phyloP scores from a whole-genome alignment of 768 basidiomycete genomes.

The Daedaleopsis sinensis region DNA sequence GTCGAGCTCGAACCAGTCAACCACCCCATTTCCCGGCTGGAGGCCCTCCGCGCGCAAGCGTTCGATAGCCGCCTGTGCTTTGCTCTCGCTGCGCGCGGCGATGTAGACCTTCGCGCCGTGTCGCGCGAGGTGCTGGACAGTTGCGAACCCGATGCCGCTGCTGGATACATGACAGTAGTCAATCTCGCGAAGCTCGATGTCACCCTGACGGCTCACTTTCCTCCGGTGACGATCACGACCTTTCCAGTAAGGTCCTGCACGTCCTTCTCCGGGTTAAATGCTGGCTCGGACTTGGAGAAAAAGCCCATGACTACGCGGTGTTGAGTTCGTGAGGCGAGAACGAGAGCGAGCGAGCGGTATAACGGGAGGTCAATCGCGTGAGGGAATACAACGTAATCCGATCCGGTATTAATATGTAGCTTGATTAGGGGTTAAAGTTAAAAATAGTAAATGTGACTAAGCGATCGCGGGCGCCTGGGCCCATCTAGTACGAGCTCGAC shows the following conservation, averaged over 20 bases:
- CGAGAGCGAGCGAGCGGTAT: no score
- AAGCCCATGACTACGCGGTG: constrained; percentile 7
- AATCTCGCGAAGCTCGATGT: background rate
- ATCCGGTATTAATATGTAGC: no score
- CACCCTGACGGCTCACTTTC: constrained; percentile 38
- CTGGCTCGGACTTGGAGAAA: constrained; percentile 4
- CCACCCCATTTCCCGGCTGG: constrained; percentile 32
- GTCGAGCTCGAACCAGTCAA: constrained; percentile 43
- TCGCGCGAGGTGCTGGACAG: constrained; percentile 40
- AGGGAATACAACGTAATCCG: no score
- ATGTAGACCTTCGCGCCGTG: constrained; percentile 48
- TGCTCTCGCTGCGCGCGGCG: constrained; percentile 37
- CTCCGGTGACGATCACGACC: constrained; percentile 53
- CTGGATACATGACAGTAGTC: constrained; percentile 19
- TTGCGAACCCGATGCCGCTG: constrained; percentile 41
- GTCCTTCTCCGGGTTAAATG: constrained; percentile 38
- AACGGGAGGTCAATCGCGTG: no score
- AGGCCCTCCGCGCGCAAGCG: constrained; percentile 37
- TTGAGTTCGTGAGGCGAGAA: no score
- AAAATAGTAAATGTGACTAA: no score
- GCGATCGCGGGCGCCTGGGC: no score
- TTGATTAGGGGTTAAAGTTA: no score
- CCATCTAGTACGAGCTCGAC: no score
- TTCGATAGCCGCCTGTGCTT: constrained; percentile 36
- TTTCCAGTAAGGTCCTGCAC: constrained; percentile 49